A percentile compares a stretch with the other conserved stretches of the same genome.
phyloP scores from a whole-genome alignment of 805 yeast species.

The Millerago galiae region DNA sequence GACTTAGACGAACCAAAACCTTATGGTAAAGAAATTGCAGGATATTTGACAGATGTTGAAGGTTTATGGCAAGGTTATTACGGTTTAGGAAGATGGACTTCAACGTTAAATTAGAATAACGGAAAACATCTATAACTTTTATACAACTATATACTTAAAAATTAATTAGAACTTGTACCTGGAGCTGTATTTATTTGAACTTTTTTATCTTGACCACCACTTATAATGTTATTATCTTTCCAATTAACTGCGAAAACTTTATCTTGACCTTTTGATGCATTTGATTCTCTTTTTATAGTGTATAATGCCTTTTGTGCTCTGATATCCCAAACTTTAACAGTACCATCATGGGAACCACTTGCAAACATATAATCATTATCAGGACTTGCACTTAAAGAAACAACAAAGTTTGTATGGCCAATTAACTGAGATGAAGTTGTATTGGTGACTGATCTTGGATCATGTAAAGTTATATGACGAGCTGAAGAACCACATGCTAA shows the following conservation, averaged over 20 bases:
- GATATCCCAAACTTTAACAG: slow-evolving; percentile 92
- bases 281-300: slow-evolving; percentile 69
- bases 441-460: slow-evolving; percentile 69
- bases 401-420: slow-evolving; percentile 92
- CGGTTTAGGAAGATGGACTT: slow-evolving; percentile 31
- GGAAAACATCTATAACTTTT: neutral
- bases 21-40: slow-evolving; percentile 34
- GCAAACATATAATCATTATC: slow-evolving; percentile 74
- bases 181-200: slow-evolving; percentile 66
- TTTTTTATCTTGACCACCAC: slow-evolving; percentile 94
- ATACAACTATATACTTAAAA: neutral
- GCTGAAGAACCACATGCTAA: slow-evolving; percentile 95
- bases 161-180: slow-evolving; percentile 8
- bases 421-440: slow-evolving; percentile 66
- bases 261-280: slow-evolving; percentile 37
- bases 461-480: slow-evolving; percentile 92
- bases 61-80: slow-evolving; percentile 77
- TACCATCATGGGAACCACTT: slow-evolving; percentile 95
- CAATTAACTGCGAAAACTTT: slow-evolving; percentile 87
- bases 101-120: neutral
- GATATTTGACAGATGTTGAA: slow-evolving; percentile 58
- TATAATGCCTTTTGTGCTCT: slow-evolving; percentile 79
- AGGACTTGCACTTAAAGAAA: slow-evolving; percentile 67
- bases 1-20: slow-evolving; percentile 31
- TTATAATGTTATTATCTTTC: slow-evolving; percentile 75